Conservation (phyloP, 306 rosid genomes). For the Inga laurina region DNA sequence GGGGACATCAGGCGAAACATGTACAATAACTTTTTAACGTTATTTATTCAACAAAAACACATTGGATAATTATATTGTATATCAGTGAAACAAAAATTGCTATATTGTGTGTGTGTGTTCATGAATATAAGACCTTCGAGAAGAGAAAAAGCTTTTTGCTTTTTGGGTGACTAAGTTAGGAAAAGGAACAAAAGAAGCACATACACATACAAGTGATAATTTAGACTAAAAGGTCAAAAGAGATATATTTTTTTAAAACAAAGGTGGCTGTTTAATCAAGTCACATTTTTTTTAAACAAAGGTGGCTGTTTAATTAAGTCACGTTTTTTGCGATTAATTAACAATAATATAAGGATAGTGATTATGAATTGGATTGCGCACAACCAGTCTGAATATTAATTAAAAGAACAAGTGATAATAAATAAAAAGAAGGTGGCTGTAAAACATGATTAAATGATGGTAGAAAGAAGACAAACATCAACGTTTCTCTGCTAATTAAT, state of each 20-base stretch:
- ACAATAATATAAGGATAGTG: background rate
- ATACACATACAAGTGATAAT: background rate
- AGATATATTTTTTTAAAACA: background rate
- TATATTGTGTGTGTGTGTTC: too few species aligned
- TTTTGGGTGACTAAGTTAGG: background rate
- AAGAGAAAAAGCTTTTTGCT: background rate
- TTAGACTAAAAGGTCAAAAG: background rate
- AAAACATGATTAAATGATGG: background rate
- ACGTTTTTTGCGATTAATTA: background rate
- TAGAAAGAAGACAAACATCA: background rate
- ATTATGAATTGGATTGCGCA: background rate
- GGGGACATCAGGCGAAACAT: background rate
- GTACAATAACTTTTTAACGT: background rate
- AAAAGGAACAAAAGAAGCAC: background rate
- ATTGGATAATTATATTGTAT: too few species aligned
- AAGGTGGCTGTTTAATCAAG: too few species aligned
- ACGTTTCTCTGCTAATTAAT: background rate
- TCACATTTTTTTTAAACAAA: background rate
- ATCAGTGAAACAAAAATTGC: background rate
- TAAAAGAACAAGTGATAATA: background rate
- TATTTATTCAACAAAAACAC: background rate
- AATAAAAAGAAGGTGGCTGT: background rate
- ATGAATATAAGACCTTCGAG: background rate
- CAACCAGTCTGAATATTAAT: background rate
- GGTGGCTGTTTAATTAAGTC: background rate